Evolutionary conservation across 163 green algal genomes (phyloP), one percentile per base, ranked within the genome.

Genomic region (Coccomyxa subellipsoidea): DNA sequence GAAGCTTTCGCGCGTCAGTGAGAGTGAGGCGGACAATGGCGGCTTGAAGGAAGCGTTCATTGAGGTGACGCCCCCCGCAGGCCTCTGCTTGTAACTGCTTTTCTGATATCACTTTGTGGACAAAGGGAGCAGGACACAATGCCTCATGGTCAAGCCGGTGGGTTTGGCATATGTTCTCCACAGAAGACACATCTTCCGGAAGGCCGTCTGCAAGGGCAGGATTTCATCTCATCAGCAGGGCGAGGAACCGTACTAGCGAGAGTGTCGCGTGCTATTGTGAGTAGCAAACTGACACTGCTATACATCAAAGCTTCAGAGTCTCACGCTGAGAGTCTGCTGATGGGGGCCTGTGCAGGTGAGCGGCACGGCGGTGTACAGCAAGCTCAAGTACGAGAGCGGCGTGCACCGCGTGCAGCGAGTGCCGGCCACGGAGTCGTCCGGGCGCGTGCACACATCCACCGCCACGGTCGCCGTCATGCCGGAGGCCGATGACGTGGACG

Each of bases 401-500:
- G 87, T 91, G 34, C 90, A 93, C 75, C 84, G 91, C 31, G 91
- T 98, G 78, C 94, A 99, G 89, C 87, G 96, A 0, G 96, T 99
- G 10, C 96, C 96, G 0, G 90, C 85, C 3, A 98, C 96, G 10
- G 96, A 99, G 79, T 90, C 85, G 18, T 70, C 85, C 39, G 95
- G 96, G 0, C 89, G 96, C 8, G 82, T 98, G 31, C 96, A 99
- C 87, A 99, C 96, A 2, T 99, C 92, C 79, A 99, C 97, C 7
- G 96, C 97, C 29, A 99, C 96, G 0, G 70, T 91, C 37, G 83
- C 83, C 7, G 85, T 96, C 71, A 96, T 97, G 90, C 95, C 95
- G 8, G 82, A 86, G 37, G 93, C 94, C 18, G 93, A 96, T 66
- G 92, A 96, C 53, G 93, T 95, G 70, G 86, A 92, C 37, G 90